phyloP scores from a whole-genome alignment of 2,329 filamentous ascomycete genomes.

The Neofusicoccum parvum region DNA sequence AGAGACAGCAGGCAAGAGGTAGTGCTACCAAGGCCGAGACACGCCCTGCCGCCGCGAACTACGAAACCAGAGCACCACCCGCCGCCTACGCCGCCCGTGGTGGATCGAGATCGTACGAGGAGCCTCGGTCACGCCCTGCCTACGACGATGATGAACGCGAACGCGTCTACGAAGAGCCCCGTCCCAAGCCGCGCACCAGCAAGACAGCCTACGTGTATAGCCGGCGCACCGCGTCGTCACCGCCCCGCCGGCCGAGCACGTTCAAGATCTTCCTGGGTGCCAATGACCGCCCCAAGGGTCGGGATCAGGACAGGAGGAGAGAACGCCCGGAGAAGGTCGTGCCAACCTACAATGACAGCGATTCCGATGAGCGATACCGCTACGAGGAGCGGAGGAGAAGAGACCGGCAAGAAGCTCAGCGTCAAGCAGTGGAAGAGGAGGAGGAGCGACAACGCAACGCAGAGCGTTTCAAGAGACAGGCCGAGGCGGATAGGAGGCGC shows the following conservation, averaged over 20 bases:
- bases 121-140: constrained; percentile 28
- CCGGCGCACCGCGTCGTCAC: not conserved
- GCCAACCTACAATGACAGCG: constrained; percentile 10
- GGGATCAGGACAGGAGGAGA: constrained; percentile 17
- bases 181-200: not conserved
- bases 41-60: constrained; percentile 31
- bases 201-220: constrained; percentile 5
- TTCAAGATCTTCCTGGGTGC: constrained; percentile 22
- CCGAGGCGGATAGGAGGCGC: constrained; percentile 24
- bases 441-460: constrained; percentile 42
- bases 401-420: not conserved
- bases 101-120: constrained; percentile 28
- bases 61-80: constrained; percentile 26
- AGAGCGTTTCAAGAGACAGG: constrained; percentile 34
- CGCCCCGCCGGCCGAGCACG: not conserved
- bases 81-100: constrained; percentile 25
- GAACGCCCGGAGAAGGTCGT: constrained; percentile 12
- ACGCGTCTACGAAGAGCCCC: constrained; percentile 3
- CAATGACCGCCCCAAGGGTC: not conserved
- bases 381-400: constrained; percentile 37
- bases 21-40: constrained; percentile 32
- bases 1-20: constrained; percentile 42
- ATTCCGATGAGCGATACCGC: constrained; percentile 24
- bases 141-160: constrained; percentile 17
- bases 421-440: constrained; percentile 28